Evolutionary conservation across 2,329 filamentous ascomycete species (phyloP), one percentile per base, ranked within the genome.

Genomic region (Alternaria solani): DNA sequence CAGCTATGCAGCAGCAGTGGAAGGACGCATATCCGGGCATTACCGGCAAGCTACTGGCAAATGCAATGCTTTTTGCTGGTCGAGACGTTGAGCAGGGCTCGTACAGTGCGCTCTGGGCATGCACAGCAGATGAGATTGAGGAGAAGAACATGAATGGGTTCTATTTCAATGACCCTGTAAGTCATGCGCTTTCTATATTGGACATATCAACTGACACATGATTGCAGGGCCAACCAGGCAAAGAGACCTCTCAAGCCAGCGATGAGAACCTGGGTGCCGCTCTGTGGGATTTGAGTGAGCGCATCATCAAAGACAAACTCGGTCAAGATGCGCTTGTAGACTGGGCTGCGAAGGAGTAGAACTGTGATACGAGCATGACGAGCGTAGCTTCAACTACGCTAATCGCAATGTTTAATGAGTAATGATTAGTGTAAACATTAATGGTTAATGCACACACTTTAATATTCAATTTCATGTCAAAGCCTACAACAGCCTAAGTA

Each of bases 1-100:
- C 81, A 0, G 73, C 74, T 4, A 82, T 82, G 76, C 79, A 82
- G 53, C 72, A 82, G 52, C 80, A 83, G 57, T 83, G 80, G 80
- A 82, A 82, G 58, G 79, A 81, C 16, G 80, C 81, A 0, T 82
- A 82, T 44, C 81, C 80, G 0, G 80, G 80, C 0, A 64, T 83
- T 0, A 73, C 76, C 0, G 81, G 81, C 1, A 78, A 77, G 26
- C 62, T 82, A 1, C 59, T 81, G 2, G 74, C 77, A 0, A 78
- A 68, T 58, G 68, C 71, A 0, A 80, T 78, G 75, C 55, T 76
- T 7, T 63, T 75, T 0, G 59, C 76, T 2, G 75, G 81, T 2
- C 74, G 81, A 0, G 75, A 76, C 28, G 67, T 75, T 0, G 76
- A 83, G 59, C 80, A 83, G 43, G 81, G 81, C 0, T 76, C 81